Conservation (phyloP, 805 yeast genomes). For the Pichia nakasei region DNA sequence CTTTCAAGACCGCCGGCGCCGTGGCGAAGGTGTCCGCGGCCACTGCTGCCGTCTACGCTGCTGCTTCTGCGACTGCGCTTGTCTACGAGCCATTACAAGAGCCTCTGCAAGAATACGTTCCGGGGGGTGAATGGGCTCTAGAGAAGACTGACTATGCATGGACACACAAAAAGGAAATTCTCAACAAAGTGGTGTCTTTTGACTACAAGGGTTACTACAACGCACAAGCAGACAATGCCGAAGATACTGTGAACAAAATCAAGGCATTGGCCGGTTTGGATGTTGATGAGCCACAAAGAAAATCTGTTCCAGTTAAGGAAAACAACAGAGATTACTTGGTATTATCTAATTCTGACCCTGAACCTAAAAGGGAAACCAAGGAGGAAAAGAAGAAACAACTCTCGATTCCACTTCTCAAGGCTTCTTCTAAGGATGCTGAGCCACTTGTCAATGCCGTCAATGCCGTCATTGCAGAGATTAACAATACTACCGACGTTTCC, state of each 20-base stretch:
- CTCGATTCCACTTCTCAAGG: not conserved
- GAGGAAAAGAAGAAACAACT: not conserved
- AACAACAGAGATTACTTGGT: not conserved
- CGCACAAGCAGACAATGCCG: constrained; percentile 1
- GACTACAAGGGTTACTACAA: constrained; percentile 8
- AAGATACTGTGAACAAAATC: constrained; percentile 5
- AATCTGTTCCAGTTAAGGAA: not conserved
- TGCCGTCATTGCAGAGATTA: not conserved
- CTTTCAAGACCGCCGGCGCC: not conserved
- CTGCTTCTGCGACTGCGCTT: constrained; percentile 51
- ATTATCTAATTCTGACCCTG: constrained; percentile 4
- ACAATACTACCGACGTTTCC: not conserved
- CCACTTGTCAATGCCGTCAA: not conserved
- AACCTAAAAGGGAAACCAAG: not conserved
- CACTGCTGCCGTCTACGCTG: constrained; percentile 36
- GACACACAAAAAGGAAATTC: constrained; percentile 19
- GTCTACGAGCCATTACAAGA: constrained; percentile 54
- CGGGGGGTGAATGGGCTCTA: constrained; percentile 50
- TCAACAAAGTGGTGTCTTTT: constrained; percentile 14
- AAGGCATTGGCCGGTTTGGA: constrained; percentile 30
- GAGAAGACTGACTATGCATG: constrained; percentile 36
- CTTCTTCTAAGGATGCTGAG: not conserved
- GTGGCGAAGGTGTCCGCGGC: constrained; percentile 1
- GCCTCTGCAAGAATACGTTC: constrained; percentile 52
- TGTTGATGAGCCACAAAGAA: constrained; percentile 18